Evolutionary conservation across 1,139 yeast genomes (phyloP).

Genomic region (Suhomyces bokatorum): DNA sequence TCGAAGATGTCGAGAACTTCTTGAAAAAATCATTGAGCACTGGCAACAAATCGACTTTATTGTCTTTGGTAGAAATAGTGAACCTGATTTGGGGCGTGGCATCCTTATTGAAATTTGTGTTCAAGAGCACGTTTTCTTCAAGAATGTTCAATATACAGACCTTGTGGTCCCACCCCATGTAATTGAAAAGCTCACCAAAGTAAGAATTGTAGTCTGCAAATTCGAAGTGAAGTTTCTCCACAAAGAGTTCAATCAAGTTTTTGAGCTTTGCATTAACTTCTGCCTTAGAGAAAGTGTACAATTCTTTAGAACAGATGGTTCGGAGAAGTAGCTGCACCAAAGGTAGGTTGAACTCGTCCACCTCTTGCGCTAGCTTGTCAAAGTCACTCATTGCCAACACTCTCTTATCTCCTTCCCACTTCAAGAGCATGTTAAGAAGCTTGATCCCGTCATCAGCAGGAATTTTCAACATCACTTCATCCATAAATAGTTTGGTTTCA

Average conservation of each 20-base stretch:
- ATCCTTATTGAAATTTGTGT: slow-evolving; percentile 12
- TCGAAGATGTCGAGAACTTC: slow-evolving; percentile 35
- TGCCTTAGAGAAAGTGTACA: slow-evolving; percentile 12
- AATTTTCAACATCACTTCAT: slow-evolving; percentile 23
- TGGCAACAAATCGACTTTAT: slow-evolving; percentile 24
- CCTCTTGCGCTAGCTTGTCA: slow-evolving; percentile 16
- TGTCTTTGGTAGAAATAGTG: neutral
- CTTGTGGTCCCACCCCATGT: slow-evolving; percentile 33
- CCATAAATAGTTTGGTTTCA: slow-evolving; percentile 26
- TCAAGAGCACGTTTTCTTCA: slow-evolving; percentile 29
- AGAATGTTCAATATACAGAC: slow-evolving; percentile 29
- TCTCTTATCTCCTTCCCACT: slow-evolving; percentile 4
- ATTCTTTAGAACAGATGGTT: slow-evolving; percentile 22
- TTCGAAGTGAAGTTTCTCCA: slow-evolving; percentile 48
- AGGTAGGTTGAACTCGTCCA: slow-evolving; percentile 57
- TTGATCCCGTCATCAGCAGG: slow-evolving; percentile 22
- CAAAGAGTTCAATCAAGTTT: slow-evolving; percentile 38
- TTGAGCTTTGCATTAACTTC: slow-evolving; percentile 18
- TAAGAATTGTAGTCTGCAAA: slow-evolving; percentile 34
- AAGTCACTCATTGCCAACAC: slow-evolving; percentile 23
- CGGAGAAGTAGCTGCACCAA: slow-evolving; percentile 49
- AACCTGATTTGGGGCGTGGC: slow-evolving; percentile 1
- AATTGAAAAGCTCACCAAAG: slow-evolving; percentile 44
- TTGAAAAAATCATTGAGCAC: slow-evolving; percentile 40
- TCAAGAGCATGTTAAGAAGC: slow-evolving; percentile 24